Conservation (phyloP, 441 rosid species). For the Adansonia rubrostipa region DNA sequence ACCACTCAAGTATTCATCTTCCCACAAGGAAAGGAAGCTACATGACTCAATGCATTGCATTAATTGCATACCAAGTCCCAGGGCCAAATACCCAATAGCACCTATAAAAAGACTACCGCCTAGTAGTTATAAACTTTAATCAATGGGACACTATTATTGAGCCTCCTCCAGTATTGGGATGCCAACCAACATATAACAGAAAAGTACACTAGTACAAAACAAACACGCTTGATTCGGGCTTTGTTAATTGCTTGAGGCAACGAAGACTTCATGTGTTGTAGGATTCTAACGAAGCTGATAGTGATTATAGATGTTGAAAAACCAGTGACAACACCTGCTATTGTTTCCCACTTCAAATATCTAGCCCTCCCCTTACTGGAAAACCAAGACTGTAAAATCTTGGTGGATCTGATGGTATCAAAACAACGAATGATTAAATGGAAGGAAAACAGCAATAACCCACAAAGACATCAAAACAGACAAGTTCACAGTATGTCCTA, state of each 20-base stretch:
- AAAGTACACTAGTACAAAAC: conserved; percentile 54
- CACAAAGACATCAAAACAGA: conserved; percentile 13
- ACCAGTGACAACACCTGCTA: conserved; percentile 54
- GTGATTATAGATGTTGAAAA: conserved; percentile 53
- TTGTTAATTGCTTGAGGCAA: conserved; percentile 24
- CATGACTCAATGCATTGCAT: too few species aligned
- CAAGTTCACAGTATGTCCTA: neutral
- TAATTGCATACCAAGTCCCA: conserved; percentile 4
- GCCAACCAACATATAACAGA: conserved; percentile 54
- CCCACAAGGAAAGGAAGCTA: conserved; percentile 2
- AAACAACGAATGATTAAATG: neutral
- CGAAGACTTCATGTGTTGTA: conserved; percentile 43
- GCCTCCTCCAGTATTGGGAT: conserved; percentile 46
- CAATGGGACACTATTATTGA: conserved; percentile 36
- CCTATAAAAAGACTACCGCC: conserved; percentile 15
- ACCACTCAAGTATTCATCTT: conserved; percentile 3
- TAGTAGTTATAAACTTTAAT: conserved; percentile 29
- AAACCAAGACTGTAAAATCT: conserved; percentile 42
- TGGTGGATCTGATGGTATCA: conserved; percentile 42
- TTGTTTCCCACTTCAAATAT: conserved; percentile 53
- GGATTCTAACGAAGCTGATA: conserved; percentile 41
- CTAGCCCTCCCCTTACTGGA: conserved; percentile 29
- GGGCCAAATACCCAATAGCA: conserved; percentile 17
- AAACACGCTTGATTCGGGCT: conserved; percentile 44
- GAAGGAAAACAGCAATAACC: conserved; percentile 1